Conservation (phyloP, 1,284 basidiomycete species). For the Chalciporus sp. region DNA sequence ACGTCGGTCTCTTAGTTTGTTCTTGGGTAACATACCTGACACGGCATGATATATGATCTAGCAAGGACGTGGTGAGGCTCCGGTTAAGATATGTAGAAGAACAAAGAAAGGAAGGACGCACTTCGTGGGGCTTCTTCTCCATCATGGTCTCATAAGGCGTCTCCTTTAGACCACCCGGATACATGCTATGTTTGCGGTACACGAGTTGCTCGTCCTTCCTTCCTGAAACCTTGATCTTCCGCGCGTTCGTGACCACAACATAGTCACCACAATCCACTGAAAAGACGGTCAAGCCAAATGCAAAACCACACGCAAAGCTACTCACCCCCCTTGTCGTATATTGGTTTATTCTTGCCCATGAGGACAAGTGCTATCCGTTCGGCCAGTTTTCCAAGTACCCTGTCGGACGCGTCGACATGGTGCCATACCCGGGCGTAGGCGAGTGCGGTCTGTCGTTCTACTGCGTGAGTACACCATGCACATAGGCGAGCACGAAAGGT, state of each 20-base stretch:
- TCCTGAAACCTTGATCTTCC: slow-evolving; percentile 86
- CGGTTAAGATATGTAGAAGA: background rate
- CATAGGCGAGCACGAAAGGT: background rate
- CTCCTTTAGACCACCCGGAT: slow-evolving; percentile 92
- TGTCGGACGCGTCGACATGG: slow-evolving; percentile 88
- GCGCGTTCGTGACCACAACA: slow-evolving; percentile 92
- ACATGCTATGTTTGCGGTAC: slow-evolving; percentile 92
- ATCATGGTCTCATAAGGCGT: slow-evolving; percentile 83
- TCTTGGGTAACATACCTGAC: slow-evolving; percentile 96
- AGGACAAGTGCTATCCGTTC: slow-evolving; percentile 92
- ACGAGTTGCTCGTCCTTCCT: slow-evolving; percentile 87
- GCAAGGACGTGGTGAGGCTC: background rate
- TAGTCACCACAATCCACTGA: slow-evolving; percentile 96
- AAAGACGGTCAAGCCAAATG: background rate
- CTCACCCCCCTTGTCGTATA: slow-evolving; percentile 89
- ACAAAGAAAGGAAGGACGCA: slow-evolving; percentile 43
- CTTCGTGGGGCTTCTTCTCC: slow-evolving; percentile 88
- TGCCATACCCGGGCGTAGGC: slow-evolving; percentile 96
- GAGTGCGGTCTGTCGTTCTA: slow-evolving; percentile 74
- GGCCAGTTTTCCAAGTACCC: slow-evolving; percentile 91
- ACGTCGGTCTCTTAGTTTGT: slow-evolving; percentile 85
- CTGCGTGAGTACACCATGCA: background rate
- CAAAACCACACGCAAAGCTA: slow-evolving; percentile 8
- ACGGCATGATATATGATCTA: slow-evolving; percentile 96
- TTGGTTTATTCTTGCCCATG: slow-evolving; percentile 99